phyloP scores from a whole-genome alignment of 768 basidiomycete genomes.

The Tylopilus felleus region DNA sequence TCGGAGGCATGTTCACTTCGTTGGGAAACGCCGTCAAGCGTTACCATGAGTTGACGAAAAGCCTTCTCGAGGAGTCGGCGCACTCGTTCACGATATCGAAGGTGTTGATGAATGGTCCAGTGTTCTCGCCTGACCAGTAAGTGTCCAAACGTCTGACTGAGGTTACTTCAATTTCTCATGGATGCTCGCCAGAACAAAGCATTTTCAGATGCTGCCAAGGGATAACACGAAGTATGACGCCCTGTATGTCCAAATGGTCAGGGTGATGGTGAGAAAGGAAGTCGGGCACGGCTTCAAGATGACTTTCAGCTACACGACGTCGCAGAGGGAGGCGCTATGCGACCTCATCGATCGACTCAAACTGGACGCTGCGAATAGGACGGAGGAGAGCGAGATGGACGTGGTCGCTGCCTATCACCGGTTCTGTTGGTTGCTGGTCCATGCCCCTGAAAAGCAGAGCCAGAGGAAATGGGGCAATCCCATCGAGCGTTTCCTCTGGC shows the following conservation, averaged over 20 bases:
- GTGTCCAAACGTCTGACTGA: too few relatives aligned
- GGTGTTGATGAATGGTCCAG: slow-evolving; percentile 1
- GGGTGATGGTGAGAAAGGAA: slow-evolving; percentile 1
- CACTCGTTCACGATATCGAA: not conserved
- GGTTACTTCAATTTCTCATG: too few relatives aligned
- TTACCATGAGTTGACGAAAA: not conserved
- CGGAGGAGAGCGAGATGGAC: too few relatives aligned
- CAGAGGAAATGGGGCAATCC: not conserved
- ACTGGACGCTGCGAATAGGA: not conserved
- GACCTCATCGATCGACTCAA: not conserved
- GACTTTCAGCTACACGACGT: not conserved
- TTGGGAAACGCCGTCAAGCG: not conserved
- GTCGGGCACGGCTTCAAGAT: not conserved
- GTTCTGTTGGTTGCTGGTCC: slow-evolving; percentile 1
- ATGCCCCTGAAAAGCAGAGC: not conserved
- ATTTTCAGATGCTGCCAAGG: not conserved
- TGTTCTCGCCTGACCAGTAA: not conserved
- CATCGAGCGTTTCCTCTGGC: not conserved
- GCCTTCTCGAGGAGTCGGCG: not conserved
- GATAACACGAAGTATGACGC: not conserved
- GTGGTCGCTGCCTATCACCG: not conserved
- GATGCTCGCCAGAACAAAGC: not conserved
- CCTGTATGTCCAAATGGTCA: not conserved
- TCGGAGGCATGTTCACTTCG: not conserved
- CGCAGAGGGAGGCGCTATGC: not conserved